A percentile compares a stretch with the other conserved stretches of the same genome.
Evolutionary conservation across 73 alveolate species (phyloP).

Genomic region (Paraurostyla sp.): DNA sequence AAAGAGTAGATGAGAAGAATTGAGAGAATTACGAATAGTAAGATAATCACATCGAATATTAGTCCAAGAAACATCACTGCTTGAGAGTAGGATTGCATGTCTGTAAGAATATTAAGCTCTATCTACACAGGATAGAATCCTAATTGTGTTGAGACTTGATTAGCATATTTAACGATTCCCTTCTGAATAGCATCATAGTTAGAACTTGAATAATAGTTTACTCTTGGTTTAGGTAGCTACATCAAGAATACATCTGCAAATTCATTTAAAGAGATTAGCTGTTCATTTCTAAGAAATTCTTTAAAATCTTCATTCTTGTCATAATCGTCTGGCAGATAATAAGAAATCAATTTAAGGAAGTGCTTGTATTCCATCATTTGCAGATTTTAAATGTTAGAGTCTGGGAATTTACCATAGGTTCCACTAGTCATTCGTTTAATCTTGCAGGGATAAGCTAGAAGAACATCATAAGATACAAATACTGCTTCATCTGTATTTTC

Average conservation of each 20-base stretch:
- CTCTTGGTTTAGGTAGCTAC: slow-evolving; percentile 72
- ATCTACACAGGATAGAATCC: slow-evolving; percentile 84
- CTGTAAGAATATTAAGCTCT: slow-evolving; percentile 75
- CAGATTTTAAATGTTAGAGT: slow-evolving; percentile 50
- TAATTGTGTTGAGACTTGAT: slow-evolving; percentile 71
- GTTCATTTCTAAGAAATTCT: neutral
- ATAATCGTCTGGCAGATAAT: slow-evolving; percentile 64
- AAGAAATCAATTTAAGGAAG: slow-evolving; percentile 41
- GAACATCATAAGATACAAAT: neutral
- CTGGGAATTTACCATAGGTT: slow-evolving; percentile 76
- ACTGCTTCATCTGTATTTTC: neutral
- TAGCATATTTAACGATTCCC: slow-evolving; percentile 75
- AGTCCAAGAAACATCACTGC: slow-evolving; percentile 86
- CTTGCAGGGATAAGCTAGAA: slow-evolving; percentile 61
- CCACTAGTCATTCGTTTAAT: slow-evolving; percentile 30
- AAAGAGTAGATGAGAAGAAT: slow-evolving; percentile 86
- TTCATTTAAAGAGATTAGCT: slow-evolving; percentile 37
- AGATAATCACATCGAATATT: slow-evolving; percentile 80
- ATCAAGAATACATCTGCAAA: slow-evolving; percentile 65
- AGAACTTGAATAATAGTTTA: slow-evolving; percentile 41
- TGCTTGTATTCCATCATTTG: slow-evolving; percentile 68
- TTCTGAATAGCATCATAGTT: slow-evolving; percentile 79
- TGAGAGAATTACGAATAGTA: slow-evolving; percentile 81
- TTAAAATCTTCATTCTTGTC: slow-evolving; percentile 69
- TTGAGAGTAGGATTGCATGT: slow-evolving; percentile 67